These are phyloP conservation scores for Paracoccidioides lutzii DNA, from an alignment of 2,329 filamentous ascomycete genomes.

Conservation along the genomic window DNA sequence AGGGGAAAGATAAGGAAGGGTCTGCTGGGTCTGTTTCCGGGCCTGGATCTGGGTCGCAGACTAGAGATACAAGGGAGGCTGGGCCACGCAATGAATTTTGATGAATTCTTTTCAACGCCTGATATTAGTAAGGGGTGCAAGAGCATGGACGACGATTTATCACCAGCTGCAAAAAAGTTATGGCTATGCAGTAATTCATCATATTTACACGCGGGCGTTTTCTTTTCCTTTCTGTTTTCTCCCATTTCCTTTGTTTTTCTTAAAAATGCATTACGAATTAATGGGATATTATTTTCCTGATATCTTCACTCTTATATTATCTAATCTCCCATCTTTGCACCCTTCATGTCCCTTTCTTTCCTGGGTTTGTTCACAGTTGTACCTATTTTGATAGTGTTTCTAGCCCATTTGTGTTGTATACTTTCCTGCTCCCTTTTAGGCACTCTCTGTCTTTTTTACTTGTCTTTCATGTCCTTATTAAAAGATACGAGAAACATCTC, in stretches of 20 bases:
- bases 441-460: too few species aligned
- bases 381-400: neutral
- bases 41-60: neutral
- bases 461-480: too few species aligned
- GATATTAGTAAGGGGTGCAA: neutral
- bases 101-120: neutral
- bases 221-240: too few species aligned
- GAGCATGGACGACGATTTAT: neutral
- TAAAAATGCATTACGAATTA: slow-evolving; percentile 1
- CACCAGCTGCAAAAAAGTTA: too few species aligned
- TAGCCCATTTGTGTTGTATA: neutral
- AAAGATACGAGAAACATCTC: too few species aligned
- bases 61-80: slow-evolving; percentile 5
- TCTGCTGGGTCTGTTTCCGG: neutral
- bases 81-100: slow-evolving; percentile 10
- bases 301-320: neutral
- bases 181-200: too few species aligned
- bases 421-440: neutral
- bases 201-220: too few species aligned
- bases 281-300: neutral
- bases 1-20: slow-evolving; percentile 8
- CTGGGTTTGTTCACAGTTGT: too few species aligned
- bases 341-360: too few species aligned
- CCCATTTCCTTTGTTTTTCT: neutral
- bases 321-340: slow-evolving; percentile 3